Percentiles rank a stretch among this genome's conserved stretches.
These are phyloP conservation scores for Scytalidium lignicola DNA, from an alignment of 2,329 filamentous ascomycete species.

Conservation along the genomic window DNA sequence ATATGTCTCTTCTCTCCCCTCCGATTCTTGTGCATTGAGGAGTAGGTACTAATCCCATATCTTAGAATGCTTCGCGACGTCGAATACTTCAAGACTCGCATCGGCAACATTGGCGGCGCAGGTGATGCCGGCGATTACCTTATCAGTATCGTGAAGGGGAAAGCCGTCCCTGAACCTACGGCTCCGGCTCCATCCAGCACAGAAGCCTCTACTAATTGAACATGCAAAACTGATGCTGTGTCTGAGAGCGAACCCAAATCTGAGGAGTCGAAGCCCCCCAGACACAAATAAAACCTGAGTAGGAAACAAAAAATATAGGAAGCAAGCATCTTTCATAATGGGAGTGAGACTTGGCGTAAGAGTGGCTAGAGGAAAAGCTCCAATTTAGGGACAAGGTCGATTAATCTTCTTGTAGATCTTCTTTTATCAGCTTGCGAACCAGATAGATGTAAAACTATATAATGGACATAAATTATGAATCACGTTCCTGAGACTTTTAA, in stretches of 20 bases:
- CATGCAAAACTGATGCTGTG: neutral
- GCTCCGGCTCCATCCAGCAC: neutral
- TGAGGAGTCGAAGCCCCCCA: neutral
- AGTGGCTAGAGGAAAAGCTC: neutral
- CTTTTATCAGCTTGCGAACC: neutral
- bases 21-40: neutral
- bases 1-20: constrained; percentile 10
- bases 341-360: neutral
- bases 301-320: no score
- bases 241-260: neutral
- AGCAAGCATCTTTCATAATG: neutral
- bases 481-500: neutral
- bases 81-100: constrained; percentile 54
- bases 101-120: constrained; percentile 60
- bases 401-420: neutral
- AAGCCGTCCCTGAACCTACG: constrained; percentile 32
- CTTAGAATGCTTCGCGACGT: constrained; percentile 58
- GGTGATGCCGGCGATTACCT: constrained; percentile 68
- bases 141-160: constrained; percentile 56
- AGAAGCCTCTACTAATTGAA: neutral
- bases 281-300: neutral
- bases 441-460: neutral
- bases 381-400: neutral
- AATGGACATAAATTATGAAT: neutral
- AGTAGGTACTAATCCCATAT: constrained; percentile 4